Percentiles rank a stretch among this genome's conserved stretches.
Conservation (phyloP, 306 rosid species). For the Chamaecrista fasciculata region DNA sequence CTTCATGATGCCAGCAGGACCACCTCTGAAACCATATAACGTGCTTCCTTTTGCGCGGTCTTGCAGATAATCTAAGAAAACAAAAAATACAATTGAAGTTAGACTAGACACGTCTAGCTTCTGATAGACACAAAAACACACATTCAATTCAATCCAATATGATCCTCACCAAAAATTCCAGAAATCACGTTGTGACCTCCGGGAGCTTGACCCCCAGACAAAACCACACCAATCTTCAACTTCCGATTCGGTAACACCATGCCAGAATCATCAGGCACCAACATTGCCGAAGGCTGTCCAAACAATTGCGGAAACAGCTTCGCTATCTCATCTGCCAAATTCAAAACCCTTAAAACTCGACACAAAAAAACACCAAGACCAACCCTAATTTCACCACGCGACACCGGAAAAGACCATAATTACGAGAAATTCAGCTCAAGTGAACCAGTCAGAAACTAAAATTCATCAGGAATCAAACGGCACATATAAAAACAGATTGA, state of each 20-base stretch:
- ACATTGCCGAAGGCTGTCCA: slow-evolving; percentile 77
- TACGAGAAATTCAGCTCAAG: background rate
- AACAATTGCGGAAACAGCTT: slow-evolving; percentile 79
- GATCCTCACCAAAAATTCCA: slow-evolving; percentile 76
- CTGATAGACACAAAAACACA: background rate
- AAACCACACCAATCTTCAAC: slow-evolving; percentile 86
- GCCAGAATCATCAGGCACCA: slow-evolving; percentile 51
- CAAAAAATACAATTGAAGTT: slow-evolving; percentile 20
- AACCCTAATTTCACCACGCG: background rate
- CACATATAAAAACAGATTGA: background rate
- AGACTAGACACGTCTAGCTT: background rate
- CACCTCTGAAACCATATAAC: slow-evolving; percentile 89
- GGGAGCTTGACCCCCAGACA: slow-evolving; percentile 99
- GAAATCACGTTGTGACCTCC: slow-evolving; percentile 98
- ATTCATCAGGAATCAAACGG: slow-evolving; percentile 9
- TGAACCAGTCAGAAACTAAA: slow-evolving; percentile 5
- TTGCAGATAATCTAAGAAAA: slow-evolving; percentile 81
- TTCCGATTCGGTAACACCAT: slow-evolving; percentile 36
- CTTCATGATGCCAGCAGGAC: slow-evolving; percentile 99
- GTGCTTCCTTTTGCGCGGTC: slow-evolving; percentile 77
- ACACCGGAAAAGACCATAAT: background rate
- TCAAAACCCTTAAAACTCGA: background rate
- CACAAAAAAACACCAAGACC: background rate
- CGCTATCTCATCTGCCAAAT: slow-evolving; percentile 69
- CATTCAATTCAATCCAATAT: background rate